These are phyloP conservation scores for Brasenia schreberi DNA, from an alignment of 164 flowering plant species.

Conservation along the genomic window DNA sequence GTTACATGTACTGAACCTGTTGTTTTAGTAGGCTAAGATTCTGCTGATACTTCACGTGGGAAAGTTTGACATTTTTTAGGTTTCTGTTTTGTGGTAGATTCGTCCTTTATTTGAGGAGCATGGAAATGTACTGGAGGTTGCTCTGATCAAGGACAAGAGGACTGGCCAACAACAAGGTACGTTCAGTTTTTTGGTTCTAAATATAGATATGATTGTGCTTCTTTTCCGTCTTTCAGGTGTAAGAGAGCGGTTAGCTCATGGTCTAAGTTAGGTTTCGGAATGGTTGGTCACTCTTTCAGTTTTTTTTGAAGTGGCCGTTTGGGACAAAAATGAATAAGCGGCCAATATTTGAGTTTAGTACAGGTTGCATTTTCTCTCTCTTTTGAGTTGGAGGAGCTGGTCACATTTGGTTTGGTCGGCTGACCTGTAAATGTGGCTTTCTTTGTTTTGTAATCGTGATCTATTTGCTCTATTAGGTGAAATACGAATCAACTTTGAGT, in stretches of 20 bases:
- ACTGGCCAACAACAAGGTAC: constrained; percentile 97
- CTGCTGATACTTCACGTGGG: not conserved
- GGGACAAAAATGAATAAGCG: not conserved
- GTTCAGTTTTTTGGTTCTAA: constrained; percentile 12
- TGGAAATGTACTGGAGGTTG: constrained; percentile 90
- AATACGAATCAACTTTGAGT: no score
- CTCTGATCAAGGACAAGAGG: constrained; percentile 81
- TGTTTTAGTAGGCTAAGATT: not conserved
- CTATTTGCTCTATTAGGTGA: no score
- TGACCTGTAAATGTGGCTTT: not conserved
- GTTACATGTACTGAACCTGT: not conserved
- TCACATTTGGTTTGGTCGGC: no score
- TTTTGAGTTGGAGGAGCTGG: no score
- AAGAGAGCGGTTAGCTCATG: constrained; percentile 57
- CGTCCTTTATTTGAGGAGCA: constrained; percentile 89
- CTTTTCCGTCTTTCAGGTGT: constrained; percentile 55
- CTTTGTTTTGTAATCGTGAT: not conserved
- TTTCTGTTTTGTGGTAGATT: constrained; percentile 30
- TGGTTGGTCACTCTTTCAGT: constrained; percentile 32
- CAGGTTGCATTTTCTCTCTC: no score
- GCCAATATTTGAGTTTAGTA: no score
- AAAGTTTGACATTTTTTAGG: constrained; percentile 18
- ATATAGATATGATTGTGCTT: constrained; percentile 14
- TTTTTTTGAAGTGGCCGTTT: constrained; percentile 19
- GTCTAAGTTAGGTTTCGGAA: constrained; percentile 46